Evolutionary conservation across 2,329 filamentous ascomycete species (phyloP).

Genomic region (Aspergillus felis): DNA sequence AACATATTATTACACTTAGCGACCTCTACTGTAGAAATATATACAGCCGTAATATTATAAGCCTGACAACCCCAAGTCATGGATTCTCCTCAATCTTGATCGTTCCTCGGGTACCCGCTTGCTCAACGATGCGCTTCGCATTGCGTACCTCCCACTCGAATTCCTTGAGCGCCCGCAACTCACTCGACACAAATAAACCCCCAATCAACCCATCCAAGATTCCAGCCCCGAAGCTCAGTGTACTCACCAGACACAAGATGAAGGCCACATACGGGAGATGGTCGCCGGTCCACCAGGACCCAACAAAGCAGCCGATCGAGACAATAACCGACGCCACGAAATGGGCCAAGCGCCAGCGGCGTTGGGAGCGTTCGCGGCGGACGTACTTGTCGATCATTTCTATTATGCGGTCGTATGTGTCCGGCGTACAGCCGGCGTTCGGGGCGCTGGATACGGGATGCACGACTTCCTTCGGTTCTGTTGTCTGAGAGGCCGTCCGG

Average conservation of each 20-base stretch:
- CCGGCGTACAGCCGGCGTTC: constrained; percentile 39
- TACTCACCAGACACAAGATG: constrained; percentile 72
- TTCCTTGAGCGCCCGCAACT: constrained; percentile 78
- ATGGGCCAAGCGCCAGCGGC: constrained; percentile 66
- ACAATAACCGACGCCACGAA: constrained; percentile 66
- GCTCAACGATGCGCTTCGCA: constrained; percentile 35
- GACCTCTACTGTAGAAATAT: not conserved
- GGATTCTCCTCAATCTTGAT: not conserved
- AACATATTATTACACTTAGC: not conserved
- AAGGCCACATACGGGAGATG: constrained; percentile 74
- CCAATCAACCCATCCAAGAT: constrained; percentile 82
- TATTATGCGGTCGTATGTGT: constrained; percentile 69
- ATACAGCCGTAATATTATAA: not conserved
- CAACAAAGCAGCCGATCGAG: constrained; percentile 71
- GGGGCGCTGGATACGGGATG: constrained; percentile 15
- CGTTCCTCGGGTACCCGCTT: not conserved
- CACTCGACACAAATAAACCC: constrained; percentile 78
- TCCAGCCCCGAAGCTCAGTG: constrained; percentile 71
- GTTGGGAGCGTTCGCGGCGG: constrained; percentile 67
- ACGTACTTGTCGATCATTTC: constrained; percentile 65
- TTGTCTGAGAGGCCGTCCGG: constrained; percentile 28
- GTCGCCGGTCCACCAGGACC: constrained; percentile 71
- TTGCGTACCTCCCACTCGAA: constrained; percentile 90
- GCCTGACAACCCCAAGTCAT: not conserved
- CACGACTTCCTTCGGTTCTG: not conserved